Base-by-base conservation (phyloP, 2,329 filamentous ascomycete genomes). In the Ophiosphaerella korrae region DNA sequence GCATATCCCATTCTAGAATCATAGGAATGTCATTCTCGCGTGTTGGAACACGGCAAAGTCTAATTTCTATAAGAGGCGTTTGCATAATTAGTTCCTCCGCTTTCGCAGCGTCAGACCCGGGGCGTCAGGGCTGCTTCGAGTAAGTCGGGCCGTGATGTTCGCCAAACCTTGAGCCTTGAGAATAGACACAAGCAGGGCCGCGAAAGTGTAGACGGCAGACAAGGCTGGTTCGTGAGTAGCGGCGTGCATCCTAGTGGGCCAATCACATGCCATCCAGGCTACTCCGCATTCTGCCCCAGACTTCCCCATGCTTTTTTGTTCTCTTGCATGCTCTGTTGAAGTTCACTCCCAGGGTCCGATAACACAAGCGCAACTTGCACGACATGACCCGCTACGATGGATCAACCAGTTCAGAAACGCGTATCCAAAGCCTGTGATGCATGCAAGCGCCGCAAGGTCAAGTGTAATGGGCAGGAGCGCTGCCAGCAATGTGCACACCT, bases 381-480 rank as follows among this genome's bases (percentile, higher is more conserved):
- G 63, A 40, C 52, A 63, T 59, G 62, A 63, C 48, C 58, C 53
- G 41, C 54, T 52, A 53, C 51, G 42, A 70, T 68, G 66, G 60
- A 70, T 34, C 48, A 53, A 35, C 53, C 56, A 54, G 38, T 51
- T 50, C 60, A 65, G 24, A 72, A 70, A 57, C 59, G 69, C 59
- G 68, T 70, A 24, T 70, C 68, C 29, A 72, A 71, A 57, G 77
- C 78, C n/a, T 79, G 78, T 55, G 76, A 80, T 52, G 73, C 75
- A 6, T 80, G 77, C 63, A 77, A 76, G 44, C 61, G 75, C 3
- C 73, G 78, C 13, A 80, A 79, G 53, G 76, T 79, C 13, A 74
- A 74, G 48, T 80, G 78, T 60, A 79, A 79, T 56, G 77, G 78
- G 29, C 67, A 76, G 48, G 64, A 74, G 23, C 66, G 73, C 37